These are phyloP conservation scores for Lophium mytilinum DNA, from an alignment of 495 filamentous ascomycete genomes.

Conservation along the genomic window DNA sequence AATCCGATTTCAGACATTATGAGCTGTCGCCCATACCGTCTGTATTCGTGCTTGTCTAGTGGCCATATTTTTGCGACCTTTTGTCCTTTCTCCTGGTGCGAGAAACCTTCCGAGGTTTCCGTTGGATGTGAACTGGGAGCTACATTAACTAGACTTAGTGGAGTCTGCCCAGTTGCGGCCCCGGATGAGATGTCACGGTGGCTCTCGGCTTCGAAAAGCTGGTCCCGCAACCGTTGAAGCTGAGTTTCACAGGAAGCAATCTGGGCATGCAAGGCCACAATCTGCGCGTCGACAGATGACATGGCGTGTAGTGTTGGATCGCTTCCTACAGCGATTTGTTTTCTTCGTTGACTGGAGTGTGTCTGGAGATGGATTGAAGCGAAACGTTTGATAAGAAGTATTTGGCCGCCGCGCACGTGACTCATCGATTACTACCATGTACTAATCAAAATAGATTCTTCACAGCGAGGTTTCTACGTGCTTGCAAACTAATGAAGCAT, in stretches of 20 bases:
- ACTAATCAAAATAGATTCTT: too few species aligned
- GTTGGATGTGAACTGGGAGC: conserved; percentile 21
- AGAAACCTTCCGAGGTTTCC: neutral
- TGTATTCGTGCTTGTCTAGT: conserved; percentile 59
- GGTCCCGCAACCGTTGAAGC: conserved; percentile 21
- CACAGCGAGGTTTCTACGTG: too few species aligned
- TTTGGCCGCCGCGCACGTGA: too few species aligned
- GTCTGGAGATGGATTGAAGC: too few species aligned
- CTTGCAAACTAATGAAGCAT: too few species aligned
- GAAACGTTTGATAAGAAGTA: too few species aligned
- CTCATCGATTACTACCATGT: too few species aligned
- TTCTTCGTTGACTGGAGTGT: too few species aligned
- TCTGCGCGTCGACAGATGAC: conserved; percentile 4
- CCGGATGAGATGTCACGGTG: conserved; percentile 13
- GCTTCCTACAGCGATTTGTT: too few species aligned
- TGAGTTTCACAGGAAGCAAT: conserved; percentile 28
- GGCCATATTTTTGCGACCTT: conserved; percentile 46
- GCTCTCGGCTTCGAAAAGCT: conserved; percentile 27
- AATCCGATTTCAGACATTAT: conserved; percentile 81
- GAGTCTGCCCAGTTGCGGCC: conserved; percentile 23
- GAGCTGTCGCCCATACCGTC: conserved; percentile 85
- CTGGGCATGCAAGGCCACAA: conserved; percentile 24
- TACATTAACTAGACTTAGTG: conserved; percentile 17
- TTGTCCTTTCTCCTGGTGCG: conserved; percentile 4
- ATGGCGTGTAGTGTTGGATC: neutral